phyloP scores from a whole-genome alignment of 371 early-diverging fungal species.

The Actinomucor elegans region DNA sequence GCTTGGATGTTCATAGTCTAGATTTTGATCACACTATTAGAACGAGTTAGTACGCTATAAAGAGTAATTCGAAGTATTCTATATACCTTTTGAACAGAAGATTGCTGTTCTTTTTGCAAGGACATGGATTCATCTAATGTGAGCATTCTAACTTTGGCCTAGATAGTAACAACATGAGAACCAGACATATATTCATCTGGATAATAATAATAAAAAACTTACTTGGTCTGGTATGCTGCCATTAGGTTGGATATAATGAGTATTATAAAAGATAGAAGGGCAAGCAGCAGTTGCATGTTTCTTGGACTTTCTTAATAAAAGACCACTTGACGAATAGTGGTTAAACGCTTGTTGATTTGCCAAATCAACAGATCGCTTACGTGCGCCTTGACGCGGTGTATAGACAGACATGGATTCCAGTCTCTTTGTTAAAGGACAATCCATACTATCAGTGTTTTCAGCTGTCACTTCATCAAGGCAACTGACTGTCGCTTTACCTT shows the following conservation, averaged over 20 bases:
- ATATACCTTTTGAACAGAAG: conserved; percentile 12
- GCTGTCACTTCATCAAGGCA: conserved; percentile 2
- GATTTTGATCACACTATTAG: conserved; percentile 4
- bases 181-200: too few relatives aligned
- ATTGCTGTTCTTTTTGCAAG: conserved; percentile 16
- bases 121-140: conserved; percentile 18
- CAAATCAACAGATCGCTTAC: conserved; percentile 25
- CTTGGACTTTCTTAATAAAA: conserved; percentile 11
- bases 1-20: conserved; percentile 1
- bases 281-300: conserved; percentile 3
- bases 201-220: too few relatives aligned
- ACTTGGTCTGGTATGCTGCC: neutral
- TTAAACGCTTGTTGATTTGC: conserved; percentile 21
- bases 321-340: conserved; percentile 7
- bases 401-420: conserved; percentile 19
- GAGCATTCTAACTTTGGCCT: conserved; percentile 25
- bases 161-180: too few relatives aligned
- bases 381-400: conserved; percentile 22
- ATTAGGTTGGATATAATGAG: too few relatives aligned
- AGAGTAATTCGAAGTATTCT: too few relatives aligned
- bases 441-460: conserved; percentile 6
- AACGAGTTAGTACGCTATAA: too few relatives aligned
- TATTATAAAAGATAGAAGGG: conserved; percentile 2
- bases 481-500: neutral
- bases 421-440: conserved; percentile 21